Evolutionary conservation across 305 asterid genomes (phyloP), one percentile per base, ranked within the genome.

Genomic region (Ajuga reptans): DNA sequence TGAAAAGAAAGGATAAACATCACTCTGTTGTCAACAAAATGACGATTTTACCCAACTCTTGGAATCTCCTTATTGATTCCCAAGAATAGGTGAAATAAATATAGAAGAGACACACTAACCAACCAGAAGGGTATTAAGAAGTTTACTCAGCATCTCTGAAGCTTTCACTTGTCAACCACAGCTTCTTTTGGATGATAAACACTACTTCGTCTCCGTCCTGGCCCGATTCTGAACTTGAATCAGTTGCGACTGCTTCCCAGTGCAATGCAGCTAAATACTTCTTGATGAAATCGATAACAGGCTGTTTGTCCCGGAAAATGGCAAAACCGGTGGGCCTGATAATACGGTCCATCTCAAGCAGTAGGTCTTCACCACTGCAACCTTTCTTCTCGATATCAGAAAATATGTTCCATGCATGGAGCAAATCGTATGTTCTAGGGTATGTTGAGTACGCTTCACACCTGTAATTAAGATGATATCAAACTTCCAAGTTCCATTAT

Each of bases 381-480:
- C 98, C 96, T 78, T 89, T 91, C 85, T 77, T 91, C 71, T 87
- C 95, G 8, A 91, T 84, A 81, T 89, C 94, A 0, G 98, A 89
- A 45, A 91, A 79, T 0, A 91, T 74, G 4, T 78, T 79, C 96
- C 95, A 89, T 0, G 94, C 96, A 16, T 91, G 98, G 74, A 91
- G 91, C 69, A 91, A 55, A 64, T 91, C 98, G 4, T 89, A 91
- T 3, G 97, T 89, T 74, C 97, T 75, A 0, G 97, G 96, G 81
- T 91, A 89, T n/a, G 91, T 89, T 1, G 97, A 91, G 83, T 67
- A 91, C 65, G 98, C 90, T 77, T 89, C 98, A 37, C 98, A 91
- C 97, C 97, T 91, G 83, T 46, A 62, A 33, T 59, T 37, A 73
- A 55, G 64, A 46, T 43, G 0, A 9, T 9, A 49, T 47, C 9